phyloP scores from a whole-genome alignment of 768 basidiomycete species.

The Rickenella mellea region DNA sequence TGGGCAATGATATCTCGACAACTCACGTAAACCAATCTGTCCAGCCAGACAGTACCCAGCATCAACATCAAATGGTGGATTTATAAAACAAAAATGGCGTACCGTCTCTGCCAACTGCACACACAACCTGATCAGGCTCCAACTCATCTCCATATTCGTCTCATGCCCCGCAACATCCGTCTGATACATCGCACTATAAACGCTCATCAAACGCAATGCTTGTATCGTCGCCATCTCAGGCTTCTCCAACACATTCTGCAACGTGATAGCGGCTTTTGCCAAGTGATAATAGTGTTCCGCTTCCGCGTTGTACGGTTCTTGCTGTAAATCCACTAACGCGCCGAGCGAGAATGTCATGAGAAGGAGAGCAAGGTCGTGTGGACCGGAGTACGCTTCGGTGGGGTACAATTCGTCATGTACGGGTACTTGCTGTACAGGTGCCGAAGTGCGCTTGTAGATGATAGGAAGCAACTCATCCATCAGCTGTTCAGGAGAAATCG shows the following conservation, averaged over 20 bases:
- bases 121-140: slow-evolving; percentile 54
- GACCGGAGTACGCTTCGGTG: slow-evolving; percentile 58
- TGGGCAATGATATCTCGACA: slow-evolving; percentile 10
- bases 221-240: slow-evolving; percentile 27
- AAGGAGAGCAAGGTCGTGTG: slow-evolving; percentile 56
- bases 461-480: slow-evolving; percentile 62
- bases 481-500: slow-evolving; percentile 53
- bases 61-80: not conserved
- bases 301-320: slow-evolving; percentile 60
- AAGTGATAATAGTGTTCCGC: slow-evolving; percentile 49
- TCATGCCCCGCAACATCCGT: no score
- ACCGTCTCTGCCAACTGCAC: slow-evolving; percentile 59
- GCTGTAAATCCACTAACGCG: slow-evolving; percentile 53
- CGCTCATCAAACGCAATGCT: slow-evolving; percentile 55
- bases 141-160: slow-evolving; percentile 65
- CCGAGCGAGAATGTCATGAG: slow-evolving; percentile 69
- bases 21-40: slow-evolving; percentile 62
- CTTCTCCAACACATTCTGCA: slow-evolving; percentile 58
- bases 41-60: not conserved
- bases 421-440: no score
- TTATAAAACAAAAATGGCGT: slow-evolving; percentile 21
- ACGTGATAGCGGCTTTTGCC: slow-evolving; percentile 51
- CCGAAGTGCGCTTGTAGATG: slow-evolving; percentile 60
- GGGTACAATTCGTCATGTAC: no score
- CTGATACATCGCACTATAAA: slow-evolving; percentile 61